phyloP scores from a whole-genome alignment of 2,329 filamentous ascomycete species.

The Paraphaeosphaeria sporulosa region DNA sequence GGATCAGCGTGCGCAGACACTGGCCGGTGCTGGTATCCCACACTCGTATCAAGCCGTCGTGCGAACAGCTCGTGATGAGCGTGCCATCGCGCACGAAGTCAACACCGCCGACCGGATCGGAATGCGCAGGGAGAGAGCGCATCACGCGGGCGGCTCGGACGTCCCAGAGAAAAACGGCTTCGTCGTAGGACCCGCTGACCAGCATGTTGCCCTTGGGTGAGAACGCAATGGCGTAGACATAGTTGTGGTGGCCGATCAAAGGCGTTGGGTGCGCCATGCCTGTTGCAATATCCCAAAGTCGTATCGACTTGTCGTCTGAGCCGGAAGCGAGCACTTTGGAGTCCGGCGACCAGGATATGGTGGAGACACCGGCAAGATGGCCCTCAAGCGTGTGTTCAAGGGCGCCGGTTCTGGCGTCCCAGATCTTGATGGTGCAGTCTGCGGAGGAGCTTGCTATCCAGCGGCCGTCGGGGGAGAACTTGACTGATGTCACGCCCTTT shows the following conservation, averaged over 20 bases:
- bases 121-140: constrained; percentile 91
- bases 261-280: constrained; percentile 66
- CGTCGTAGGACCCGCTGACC: constrained; percentile 93
- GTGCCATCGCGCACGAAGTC: constrained; percentile 94
- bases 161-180: constrained; percentile 97
- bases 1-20: constrained; percentile 90
- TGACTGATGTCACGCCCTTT: constrained; percentile 81
- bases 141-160: constrained; percentile 86
- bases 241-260: constrained; percentile 91
- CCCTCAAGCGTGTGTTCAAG: constrained; percentile 90
- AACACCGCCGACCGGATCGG: constrained; percentile 91
- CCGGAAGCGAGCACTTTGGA: constrained; percentile 87
- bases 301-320: constrained; percentile 94
- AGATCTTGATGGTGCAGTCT: constrained; percentile 90
- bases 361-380: constrained; percentile 90
- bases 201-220: constrained; percentile 98
- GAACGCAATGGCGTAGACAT: constrained; percentile 92
- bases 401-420: constrained; percentile 79
- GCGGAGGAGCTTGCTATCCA: constrained; percentile 89
- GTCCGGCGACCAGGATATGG: constrained; percentile 93
- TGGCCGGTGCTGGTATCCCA: constrained; percentile 97
- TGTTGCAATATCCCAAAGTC: constrained; percentile 80
- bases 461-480: constrained; percentile 87
- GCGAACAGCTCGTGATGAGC: constrained; percentile 87
- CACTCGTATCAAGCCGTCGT: constrained; percentile 78